Conservation (phyloP, 768 basidiomycete genomes). For the Auricularia cornea region DNA sequence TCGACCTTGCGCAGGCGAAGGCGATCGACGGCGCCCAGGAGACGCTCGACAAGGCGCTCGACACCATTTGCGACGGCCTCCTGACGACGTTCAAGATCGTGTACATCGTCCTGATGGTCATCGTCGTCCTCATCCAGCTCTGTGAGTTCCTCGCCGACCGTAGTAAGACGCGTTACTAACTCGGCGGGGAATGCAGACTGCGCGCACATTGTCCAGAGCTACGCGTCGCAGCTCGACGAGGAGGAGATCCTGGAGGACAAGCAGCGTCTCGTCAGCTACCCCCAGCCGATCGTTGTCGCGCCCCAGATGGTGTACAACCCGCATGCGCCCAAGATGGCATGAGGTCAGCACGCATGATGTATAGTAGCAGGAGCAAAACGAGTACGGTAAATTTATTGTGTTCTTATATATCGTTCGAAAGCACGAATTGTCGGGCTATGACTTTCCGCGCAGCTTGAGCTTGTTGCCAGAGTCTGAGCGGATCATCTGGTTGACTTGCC, state of each 20-base stretch:
- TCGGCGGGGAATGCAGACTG: slow-evolving; percentile 28
- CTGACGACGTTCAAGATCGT: slow-evolving; percentile 5
- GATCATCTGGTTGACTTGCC: not conserved
- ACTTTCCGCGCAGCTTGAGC: not conserved
- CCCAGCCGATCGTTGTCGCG: too few relatives aligned
- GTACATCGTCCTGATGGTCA: slow-evolving; percentile 9
- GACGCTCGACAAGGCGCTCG: slow-evolving; percentile 19
- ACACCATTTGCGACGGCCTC: slow-evolving; percentile 32
- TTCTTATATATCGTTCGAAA: too few relatives aligned
- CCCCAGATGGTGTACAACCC: too few relatives aligned
- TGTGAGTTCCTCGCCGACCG: slow-evolving; percentile 34
- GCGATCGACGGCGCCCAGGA: slow-evolving; percentile 29
- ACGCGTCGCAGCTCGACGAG: slow-evolving; percentile 45
- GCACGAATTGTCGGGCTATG: not conserved
- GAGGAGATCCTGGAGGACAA: slow-evolving; percentile 23
- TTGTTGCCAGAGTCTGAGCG: not conserved
- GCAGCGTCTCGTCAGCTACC: too few relatives aligned
- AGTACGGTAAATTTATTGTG: too few relatives aligned
- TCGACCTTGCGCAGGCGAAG: slow-evolving; percentile 16
- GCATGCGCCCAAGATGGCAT: too few relatives aligned
- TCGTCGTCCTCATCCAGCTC: slow-evolving; percentile 45
- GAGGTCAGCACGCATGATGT: too few relatives aligned
- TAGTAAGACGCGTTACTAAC: not conserved
- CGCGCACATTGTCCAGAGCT: slow-evolving; percentile 43
- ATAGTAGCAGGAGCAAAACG: too few relatives aligned